Evolutionary conservation across 768 basidiomycete genomes (phyloP), one percentile per base, ranked within the genome.

Genomic region (Chalciporus pseudorubinellus): DNA sequence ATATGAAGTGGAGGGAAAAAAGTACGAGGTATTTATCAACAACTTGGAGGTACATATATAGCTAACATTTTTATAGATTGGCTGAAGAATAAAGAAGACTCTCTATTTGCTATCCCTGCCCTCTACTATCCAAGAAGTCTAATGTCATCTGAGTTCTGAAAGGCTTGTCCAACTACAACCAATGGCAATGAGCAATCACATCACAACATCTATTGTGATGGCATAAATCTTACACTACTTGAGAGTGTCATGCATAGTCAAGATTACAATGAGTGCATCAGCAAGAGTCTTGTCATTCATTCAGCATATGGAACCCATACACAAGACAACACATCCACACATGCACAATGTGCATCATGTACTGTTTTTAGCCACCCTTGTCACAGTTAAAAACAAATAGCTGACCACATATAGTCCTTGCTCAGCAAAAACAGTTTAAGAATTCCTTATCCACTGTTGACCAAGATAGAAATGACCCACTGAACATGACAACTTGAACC

Each of bases 111-210:
- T 12, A 21, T 49, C 11, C 48, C 40, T 2, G 49, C 39, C 20
- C n/a, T 56, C 1, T 56, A 51, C 22, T 28, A 11, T 18, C 50
- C 46, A 16, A 22, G 14, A 2, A 52, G 40, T 13, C 18, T 48
- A 3, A 52, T 56, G 20, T 42, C 50, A 0, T 7, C 26, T 12
- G 42, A 52, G 3, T 19, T 56, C 19, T 56, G 50, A 50, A 48
- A 45, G n/a, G 50, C 55, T 6, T 45, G 6, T 21, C 53, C 48
- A 33, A 28, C 10, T 2, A 54, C 47, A 34, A 49, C 44, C 46
- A 50, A 54, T 20, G 38, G 43, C 10, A 56, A 55, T 34, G 42
- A 46, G 19, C 51, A 48, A 38, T n/a, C 44, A 4, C 44, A 45
- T 20, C 9, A n/a, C 11, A 45, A 34, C 11, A 45, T 45, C 18